Conservation (phyloP, 2,329 filamentous ascomycete species). For the Botrytis medusae region DNA sequence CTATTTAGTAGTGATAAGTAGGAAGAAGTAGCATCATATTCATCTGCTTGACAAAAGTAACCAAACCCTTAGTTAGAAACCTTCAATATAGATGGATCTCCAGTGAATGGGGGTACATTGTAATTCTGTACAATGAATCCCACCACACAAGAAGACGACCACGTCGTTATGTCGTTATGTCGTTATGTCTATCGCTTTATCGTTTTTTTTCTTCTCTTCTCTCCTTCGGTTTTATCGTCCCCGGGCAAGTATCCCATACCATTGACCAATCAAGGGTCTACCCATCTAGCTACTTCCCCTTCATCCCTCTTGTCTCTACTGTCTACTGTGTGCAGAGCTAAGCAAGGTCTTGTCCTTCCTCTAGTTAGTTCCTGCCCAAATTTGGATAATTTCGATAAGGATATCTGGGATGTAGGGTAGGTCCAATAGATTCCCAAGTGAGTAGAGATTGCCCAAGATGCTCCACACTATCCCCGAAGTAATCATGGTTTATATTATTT, state of each 20-base stretch:
- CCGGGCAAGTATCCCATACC: background rate
- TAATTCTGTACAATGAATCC: background rate
- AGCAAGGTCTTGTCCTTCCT: background rate
- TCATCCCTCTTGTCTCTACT: background rate
- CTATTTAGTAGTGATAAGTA: background rate
- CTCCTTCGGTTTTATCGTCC: background rate
- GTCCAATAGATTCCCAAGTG: background rate
- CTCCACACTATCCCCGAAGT: background rate
- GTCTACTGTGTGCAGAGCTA: no score
- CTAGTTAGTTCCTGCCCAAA: constrained; percentile 1
- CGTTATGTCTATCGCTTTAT: background rate
- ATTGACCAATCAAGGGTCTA: background rate
- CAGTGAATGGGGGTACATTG: background rate
- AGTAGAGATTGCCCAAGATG: constrained; percentile 1
- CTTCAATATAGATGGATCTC: background rate
- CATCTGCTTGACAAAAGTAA: background rate
- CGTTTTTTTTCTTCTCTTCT: no score
- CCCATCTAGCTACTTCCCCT: background rate
- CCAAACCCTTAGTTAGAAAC: background rate
- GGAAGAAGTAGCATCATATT: background rate
- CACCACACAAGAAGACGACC: background rate
- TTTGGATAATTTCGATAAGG: constrained; percentile 9
- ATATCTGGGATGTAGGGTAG: background rate
- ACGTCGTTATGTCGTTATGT: background rate
- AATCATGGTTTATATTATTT: background rate